A percentile compares a stretch with the other conserved stretches of the same genome.
Conservation (phyloP, 2,329 filamentous ascomycete genomes). For the Chaetomiaceae sp. region DNA sequence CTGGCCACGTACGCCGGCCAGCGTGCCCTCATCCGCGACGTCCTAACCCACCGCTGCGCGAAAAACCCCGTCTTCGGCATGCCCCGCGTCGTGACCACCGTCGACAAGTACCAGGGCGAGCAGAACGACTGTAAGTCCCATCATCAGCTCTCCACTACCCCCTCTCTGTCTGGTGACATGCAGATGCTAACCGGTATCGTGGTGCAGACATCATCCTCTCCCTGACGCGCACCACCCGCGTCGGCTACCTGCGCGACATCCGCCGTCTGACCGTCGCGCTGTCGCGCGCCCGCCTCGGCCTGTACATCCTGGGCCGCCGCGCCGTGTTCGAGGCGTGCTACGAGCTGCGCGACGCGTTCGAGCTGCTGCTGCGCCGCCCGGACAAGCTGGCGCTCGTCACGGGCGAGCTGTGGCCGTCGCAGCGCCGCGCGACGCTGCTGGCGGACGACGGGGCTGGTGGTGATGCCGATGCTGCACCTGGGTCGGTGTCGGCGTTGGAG, state of each 20-base stretch:
- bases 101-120: constrained; percentile 98
- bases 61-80: constrained; percentile 80
- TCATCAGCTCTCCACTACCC: neutral
- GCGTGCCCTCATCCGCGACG: constrained; percentile 78
- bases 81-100: constrained; percentile 84
- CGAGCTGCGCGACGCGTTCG: constrained; percentile 83
- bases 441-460: no score
- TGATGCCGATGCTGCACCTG: no score
- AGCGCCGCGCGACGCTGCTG: constrained; percentile 46
- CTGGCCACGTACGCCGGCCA: constrained; percentile 93
- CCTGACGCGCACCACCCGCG: constrained; percentile 77
- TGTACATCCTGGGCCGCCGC: constrained; percentile 86
- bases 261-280: constrained; percentile 90
- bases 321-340: constrained; percentile 83
- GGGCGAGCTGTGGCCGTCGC: constrained; percentile 77
- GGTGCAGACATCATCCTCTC: constrained; percentile 83
- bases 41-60: constrained; percentile 75
- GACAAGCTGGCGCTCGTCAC: constrained; percentile 77
- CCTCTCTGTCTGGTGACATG: no score
- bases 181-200: no score
- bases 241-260: constrained; percentile 89
- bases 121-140: constrained; percentile 84
- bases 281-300: constrained; percentile 81
- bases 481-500: no score
- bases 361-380: constrained; percentile 66